Percentiles rank a stretch among this genome's conserved stretches.
Conservation (phyloP, 2,329 filamentous ascomycete species). For the Nemania diffusa region DNA sequence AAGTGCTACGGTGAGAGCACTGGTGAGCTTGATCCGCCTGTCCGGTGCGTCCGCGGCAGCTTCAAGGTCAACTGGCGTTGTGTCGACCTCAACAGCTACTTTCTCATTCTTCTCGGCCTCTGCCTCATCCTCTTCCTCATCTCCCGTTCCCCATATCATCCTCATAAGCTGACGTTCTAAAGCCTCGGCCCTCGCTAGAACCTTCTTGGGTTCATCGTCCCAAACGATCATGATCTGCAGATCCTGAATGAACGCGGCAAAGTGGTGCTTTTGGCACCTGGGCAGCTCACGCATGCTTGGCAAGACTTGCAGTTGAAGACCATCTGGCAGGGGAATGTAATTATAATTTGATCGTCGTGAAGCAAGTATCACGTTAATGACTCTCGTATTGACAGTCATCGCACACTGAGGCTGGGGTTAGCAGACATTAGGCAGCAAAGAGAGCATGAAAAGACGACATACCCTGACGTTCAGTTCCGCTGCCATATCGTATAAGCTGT, state of each 20-base stretch:
- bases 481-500: conserved; percentile 52
- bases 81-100: conserved; percentile 50
- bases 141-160: conserved; percentile 65
- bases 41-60: conserved; percentile 54
- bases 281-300: conserved; percentile 66
- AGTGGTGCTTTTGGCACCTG: conserved; percentile 71
- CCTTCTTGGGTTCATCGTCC: conserved; percentile 69
- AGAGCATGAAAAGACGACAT: conserved; percentile 32
- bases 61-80: conserved; percentile 56
- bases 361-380: conserved; percentile 69
- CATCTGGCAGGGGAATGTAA: conserved; percentile 68
- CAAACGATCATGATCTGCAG: conserved; percentile 69
- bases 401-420: conserved; percentile 60
- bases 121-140: conserved; percentile 55
- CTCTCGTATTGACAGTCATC: conserved; percentile 73
- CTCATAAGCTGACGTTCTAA: conserved; percentile 65
- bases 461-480: conserved; percentile 54
- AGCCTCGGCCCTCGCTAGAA: conserved; percentile 62
- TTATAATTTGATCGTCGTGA: conserved; percentile 57
- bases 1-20: conserved; percentile 62
- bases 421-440: background rate
- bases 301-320: conserved; percentile 70
- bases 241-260: conserved; percentile 71
- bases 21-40: conserved; percentile 64
- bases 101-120: conserved; percentile 53